Base-by-base conservation (phyloP, 164 flowering plant species). In the Vitis riparia region DNA sequence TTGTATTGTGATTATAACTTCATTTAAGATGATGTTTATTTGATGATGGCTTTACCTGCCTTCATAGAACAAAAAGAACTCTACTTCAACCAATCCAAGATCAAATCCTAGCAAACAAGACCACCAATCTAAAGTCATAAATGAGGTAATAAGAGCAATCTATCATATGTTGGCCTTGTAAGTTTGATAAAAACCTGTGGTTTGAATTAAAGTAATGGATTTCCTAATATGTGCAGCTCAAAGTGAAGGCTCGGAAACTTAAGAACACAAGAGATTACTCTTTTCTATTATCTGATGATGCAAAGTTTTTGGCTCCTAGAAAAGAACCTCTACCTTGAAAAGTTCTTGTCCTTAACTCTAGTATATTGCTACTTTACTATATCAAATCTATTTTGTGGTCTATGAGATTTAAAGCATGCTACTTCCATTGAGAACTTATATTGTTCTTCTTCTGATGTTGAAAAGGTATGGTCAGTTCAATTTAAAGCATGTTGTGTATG, bases 241-340 rank as follows among this genome's bases (percentile, higher is more conserved):
- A 87, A 72, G 29, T 23, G 67, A 92, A 92, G 77, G 90, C 64
- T 8, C 88, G 89, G 78, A 85, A 82, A 32, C 83, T 88, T 6
- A 92, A 85, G 75, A 86, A 86, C 51, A 80, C 86, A 0, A 82
- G 99, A 63, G 98, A 96, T 74, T 96, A 93, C 79, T 92, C 99
- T 57, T 93, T 91, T 77, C 85, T 96, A 10, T 70, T 86, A n/a
- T 88, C 97, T 14, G 97, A 91, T 61, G 95, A 91, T 79, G 87
- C 89, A 5, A 88, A 87, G 48, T 72, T 83, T 70, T 88, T 97
- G 60, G 86, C 78, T 63, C 78, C 90, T 14, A 17, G 73, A 62
- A 87, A 84, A 69, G 82, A 68, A 53, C 86, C 79, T 55, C 76
- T 74, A 13, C 71, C 86, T 50, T 80, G 73, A 75, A 82, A 59